Evolutionary conservation across 2,329 filamentous ascomycete genomes (phyloP).

Genomic region (Lachnellula subtilissima): DNA sequence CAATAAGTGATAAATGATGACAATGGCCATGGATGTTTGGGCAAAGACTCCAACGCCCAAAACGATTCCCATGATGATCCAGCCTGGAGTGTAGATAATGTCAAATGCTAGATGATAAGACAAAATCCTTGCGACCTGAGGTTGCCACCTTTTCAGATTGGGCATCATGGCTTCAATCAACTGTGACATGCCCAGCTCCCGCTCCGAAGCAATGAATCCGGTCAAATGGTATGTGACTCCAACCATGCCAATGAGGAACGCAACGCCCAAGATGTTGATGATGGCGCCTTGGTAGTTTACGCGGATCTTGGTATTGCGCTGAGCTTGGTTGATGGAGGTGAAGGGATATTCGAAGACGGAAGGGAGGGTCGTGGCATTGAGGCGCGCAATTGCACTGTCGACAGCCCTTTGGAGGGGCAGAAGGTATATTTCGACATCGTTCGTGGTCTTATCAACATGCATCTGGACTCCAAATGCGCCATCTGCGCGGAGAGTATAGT

Average conservation of each 20-base stretch:
- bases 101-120: constrained; percentile 79
- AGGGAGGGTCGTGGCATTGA: constrained; percentile 45
- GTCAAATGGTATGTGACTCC: constrained; percentile 84
- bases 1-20: constrained; percentile 71
- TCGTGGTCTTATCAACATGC: constrained; percentile 57
- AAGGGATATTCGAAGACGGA: constrained; percentile 67
- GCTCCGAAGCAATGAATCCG: constrained; percentile 78
- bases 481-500: constrained; percentile 79
- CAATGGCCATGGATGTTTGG: constrained; percentile 57
- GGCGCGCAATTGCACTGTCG: constrained; percentile 63
- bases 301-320: constrained; percentile 63
- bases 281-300: constrained; percentile 67
- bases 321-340: constrained; percentile 63
- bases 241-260: constrained; percentile 73
- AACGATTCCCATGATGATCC: constrained; percentile 70
- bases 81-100: constrained; percentile 73
- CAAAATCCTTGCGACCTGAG: constrained; percentile 71
- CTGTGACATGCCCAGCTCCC: constrained; percentile 82
- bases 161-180: constrained; percentile 91
- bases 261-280: constrained; percentile 70
- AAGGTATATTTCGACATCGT: constrained; percentile 72
- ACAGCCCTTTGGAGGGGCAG: constrained; percentile 76
- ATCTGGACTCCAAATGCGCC: constrained; percentile 63
- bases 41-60: constrained; percentile 60
- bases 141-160: constrained; percentile 66